Conservation (phyloP, 2,329 filamentous ascomycete genomes). For the Podosphaera aphanis region DNA sequence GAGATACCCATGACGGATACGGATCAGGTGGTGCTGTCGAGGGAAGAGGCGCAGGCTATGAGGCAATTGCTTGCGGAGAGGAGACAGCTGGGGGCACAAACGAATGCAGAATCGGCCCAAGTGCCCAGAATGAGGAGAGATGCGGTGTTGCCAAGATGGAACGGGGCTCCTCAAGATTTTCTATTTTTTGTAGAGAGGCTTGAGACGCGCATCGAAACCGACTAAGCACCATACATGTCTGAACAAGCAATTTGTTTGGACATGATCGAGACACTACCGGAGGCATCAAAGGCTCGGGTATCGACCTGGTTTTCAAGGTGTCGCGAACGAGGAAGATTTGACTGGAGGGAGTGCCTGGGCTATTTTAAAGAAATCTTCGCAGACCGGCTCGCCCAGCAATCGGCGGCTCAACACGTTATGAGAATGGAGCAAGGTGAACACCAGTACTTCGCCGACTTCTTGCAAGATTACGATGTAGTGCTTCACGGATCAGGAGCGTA, state of each 20-base stretch:
- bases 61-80: no score
- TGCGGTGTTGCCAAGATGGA: neutral
- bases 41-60: no score
- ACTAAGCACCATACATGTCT: neutral
- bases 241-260: neutral
- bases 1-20: no score
- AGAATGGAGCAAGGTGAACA: neutral
- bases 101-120: no score
- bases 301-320: neutral
- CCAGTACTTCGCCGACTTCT: neutral
- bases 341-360: neutral
- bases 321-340: no score
- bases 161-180: neutral
- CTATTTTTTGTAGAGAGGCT: neutral
- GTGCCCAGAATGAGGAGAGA: no score
- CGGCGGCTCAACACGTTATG: neutral
- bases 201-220: neutral
- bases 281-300: neutral
- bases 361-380: neutral
- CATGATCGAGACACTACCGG: neutral
- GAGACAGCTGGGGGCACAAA: no score
- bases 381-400: neutral
- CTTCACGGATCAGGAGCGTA: no score
- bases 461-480: neutral
- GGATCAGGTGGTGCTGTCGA: no score